Evolutionary conservation across 2,329 filamentous ascomycete genomes (phyloP).

Genomic region (Aspergillus sp.): DNA sequence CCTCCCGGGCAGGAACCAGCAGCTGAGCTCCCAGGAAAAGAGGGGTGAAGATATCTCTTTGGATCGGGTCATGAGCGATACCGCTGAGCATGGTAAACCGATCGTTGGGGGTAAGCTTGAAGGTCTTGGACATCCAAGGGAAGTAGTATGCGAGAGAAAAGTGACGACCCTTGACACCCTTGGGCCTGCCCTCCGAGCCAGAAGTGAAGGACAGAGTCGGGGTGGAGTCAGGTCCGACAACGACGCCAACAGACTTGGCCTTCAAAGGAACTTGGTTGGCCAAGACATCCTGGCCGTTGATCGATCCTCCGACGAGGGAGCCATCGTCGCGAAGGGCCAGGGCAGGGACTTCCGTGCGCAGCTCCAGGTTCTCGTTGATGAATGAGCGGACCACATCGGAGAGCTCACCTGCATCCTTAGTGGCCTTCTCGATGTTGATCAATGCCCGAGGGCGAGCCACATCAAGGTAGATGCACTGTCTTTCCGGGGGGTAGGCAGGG

Average conservation of each 20-base stretch:
- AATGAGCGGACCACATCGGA: constrained; percentile 64
- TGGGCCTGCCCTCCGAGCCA: constrained; percentile 75
- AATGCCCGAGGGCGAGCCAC: constrained; percentile 73
- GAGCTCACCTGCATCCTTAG: constrained; percentile 65
- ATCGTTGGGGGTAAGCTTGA: constrained; percentile 70
- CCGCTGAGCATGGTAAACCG: constrained; percentile 82
- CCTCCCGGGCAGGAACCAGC: constrained; percentile 75
- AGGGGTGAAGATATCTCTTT: constrained; percentile 81
- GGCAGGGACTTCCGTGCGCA: constrained; percentile 74
- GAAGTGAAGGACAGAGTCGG: constrained; percentile 75
- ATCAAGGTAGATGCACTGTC: constrained; percentile 81
- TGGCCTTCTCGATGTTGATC: constrained; percentile 72
- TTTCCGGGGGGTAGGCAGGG: constrained; percentile 76
- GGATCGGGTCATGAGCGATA: constrained; percentile 67
- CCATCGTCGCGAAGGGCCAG: constrained; percentile 74
- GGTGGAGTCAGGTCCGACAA: constrained; percentile 83
- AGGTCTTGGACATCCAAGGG: constrained; percentile 87
- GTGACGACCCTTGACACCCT: constrained; percentile 85
- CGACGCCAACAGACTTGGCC: constrained; percentile 64
- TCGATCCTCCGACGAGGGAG: constrained; percentile 66
- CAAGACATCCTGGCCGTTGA: constrained; percentile 69
- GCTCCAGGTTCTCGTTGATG: constrained; percentile 69
- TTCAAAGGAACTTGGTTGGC: constrained; percentile 55
- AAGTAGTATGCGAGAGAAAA: constrained; percentile 86
- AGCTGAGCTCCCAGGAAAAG: constrained; percentile 81